Percentiles rank a stretch among this genome's conserved stretches.
Conservation (phyloP, 2,329 filamentous ascomycete species). For the Fonsecaea nubica region DNA sequence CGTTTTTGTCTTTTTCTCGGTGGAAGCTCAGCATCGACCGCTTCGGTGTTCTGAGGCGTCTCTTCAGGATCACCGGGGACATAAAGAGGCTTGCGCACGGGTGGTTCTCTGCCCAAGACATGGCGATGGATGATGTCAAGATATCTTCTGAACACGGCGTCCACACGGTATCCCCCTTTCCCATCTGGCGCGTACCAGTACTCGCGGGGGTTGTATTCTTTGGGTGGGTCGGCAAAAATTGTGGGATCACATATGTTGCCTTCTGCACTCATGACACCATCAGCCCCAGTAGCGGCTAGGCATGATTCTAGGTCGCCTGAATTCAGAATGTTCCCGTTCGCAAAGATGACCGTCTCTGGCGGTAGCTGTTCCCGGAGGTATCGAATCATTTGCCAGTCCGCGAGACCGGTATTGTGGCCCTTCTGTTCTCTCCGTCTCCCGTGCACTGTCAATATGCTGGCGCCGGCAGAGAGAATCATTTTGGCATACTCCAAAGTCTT, state of each 20-base stretch:
- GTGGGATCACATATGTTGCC: constrained; percentile 91
- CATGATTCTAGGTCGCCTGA: constrained; percentile 78
- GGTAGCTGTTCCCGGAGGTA: constrained; percentile 84
- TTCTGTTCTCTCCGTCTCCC: constrained; percentile 90
- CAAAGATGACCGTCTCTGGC: constrained; percentile 88
- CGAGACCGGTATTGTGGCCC: constrained; percentile 89
- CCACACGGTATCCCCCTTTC: constrained; percentile 83
- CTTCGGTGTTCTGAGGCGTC: not conserved
- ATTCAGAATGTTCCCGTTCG: constrained; percentile 92
- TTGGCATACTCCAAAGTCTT: constrained; percentile 86
- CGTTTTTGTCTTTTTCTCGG: constrained; percentile 46
- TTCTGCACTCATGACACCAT: constrained; percentile 95
- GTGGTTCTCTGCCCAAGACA: constrained; percentile 70
- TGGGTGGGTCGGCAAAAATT: constrained; percentile 76
- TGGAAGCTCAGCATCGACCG: constrained; percentile 28
- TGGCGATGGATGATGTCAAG: constrained; percentile 86
- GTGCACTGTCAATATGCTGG: constrained; percentile 92
- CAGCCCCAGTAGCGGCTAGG: constrained; percentile 81
- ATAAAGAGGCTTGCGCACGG: constrained; percentile 74
- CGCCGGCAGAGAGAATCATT: constrained; percentile 84
- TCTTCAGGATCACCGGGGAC: constrained; percentile 61
- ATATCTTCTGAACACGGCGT: constrained; percentile 86
- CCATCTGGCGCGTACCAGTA: constrained; percentile 82
- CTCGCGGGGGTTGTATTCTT: constrained; percentile 73
- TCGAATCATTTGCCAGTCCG: constrained; percentile 86